Evolutionary conservation across 1,284 basidiomycete species (phyloP), one percentile per base, ranked within the genome.

Genomic region (Flammula alnicola): DNA sequence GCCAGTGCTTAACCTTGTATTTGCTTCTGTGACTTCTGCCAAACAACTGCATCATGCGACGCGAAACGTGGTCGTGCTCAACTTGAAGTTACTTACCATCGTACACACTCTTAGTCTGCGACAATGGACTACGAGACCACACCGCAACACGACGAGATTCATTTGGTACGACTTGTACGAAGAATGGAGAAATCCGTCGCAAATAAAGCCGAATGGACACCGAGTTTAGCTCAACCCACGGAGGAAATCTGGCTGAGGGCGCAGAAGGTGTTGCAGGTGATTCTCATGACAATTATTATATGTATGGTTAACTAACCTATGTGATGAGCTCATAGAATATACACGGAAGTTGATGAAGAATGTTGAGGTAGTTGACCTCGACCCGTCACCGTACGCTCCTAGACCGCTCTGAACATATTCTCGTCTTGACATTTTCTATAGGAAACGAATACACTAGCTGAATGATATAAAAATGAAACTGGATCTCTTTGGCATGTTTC

Each of bases 161-260:
- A n/a, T n/a, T n/a, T n/a, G n/a, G n/a, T n/a, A n/a, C n/a, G n/a
- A n/a, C n/a, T n/a, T n/a, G n/a, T n/a, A n/a, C n/a, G n/a, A n/a
- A n/a, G n/a, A n/a, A n/a, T n/a, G n/a, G n/a, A n/a, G n/a, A n/a
- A n/a, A n/a, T n/a, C n/a, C n/a, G 69, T 81, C 0, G 65, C 74
- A 5, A n/a, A n/a, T n/a, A n/a, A n/a, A n/a, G n/a, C n/a, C n/a
- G n/a, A n/a, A n/a, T n/a, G n/a, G n/a, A n/a, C n/a, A n/a, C n/a
- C n/a, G n/a, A n/a, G n/a, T n/a, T n/a, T n/a, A n/a, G 16, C 12
- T 11, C 39, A 35, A 23, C 10, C 23, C 42, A 20, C 44, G 39
- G 56, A 7, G 52, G 56, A 30, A 91, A 67, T 41, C 88, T 79
- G 82, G 83, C 69, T 88, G 31, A 81, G 78, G 57, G 78, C 79